Evolutionary conservation across 1,284 basidiomycete species (phyloP).

Genomic region (Leccinum fuscescens): DNA sequence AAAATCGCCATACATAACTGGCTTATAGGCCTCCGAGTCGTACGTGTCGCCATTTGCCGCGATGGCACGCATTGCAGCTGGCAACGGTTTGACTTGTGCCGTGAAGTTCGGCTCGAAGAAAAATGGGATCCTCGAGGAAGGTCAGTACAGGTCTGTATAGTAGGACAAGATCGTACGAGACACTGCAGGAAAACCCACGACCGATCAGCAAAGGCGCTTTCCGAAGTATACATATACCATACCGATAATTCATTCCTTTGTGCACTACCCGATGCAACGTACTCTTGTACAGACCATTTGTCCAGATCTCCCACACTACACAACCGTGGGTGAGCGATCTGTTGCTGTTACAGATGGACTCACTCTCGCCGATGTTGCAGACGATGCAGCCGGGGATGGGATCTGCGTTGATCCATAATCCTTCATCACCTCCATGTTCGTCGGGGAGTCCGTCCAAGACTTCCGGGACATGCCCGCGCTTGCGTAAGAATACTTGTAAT

Average conservation of each 20-base stretch:
- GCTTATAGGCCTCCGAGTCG: conserved; percentile 33
- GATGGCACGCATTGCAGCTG: conserved; percentile 47
- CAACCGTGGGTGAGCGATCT: conserved; percentile 3
- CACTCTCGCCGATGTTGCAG: conserved; percentile 84
- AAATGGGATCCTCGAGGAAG: conserved; percentile 62
- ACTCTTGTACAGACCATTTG: conserved; percentile 72
- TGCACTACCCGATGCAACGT: conserved; percentile 83
- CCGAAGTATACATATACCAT: background rate
- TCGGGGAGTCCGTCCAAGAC: conserved; percentile 41
- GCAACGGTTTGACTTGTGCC: conserved; percentile 59
- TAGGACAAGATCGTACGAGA: conserved; percentile 44
- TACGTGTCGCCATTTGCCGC: conserved; percentile 19
- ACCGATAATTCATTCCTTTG: conserved; percentile 70
- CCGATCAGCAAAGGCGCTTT: background rate
- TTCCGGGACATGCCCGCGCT: conserved; percentile 38
- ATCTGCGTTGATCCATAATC: conserved; percentile 77
- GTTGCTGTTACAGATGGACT: too few species aligned
- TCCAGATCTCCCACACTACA: conserved; percentile 85
- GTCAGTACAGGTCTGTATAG: conserved; percentile 4
- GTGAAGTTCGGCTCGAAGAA: conserved; percentile 85
- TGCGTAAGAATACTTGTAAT: conserved; percentile 72
- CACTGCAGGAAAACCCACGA: conserved; percentile 35
- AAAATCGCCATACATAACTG: conserved; percentile 75
- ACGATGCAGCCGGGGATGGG: conserved; percentile 77
- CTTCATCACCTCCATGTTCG: conserved; percentile 55